These are phyloP conservation scores for Podaxis sp. DNA, from an alignment of 768 basidiomycete genomes.

Conservation along the genomic window DNA sequence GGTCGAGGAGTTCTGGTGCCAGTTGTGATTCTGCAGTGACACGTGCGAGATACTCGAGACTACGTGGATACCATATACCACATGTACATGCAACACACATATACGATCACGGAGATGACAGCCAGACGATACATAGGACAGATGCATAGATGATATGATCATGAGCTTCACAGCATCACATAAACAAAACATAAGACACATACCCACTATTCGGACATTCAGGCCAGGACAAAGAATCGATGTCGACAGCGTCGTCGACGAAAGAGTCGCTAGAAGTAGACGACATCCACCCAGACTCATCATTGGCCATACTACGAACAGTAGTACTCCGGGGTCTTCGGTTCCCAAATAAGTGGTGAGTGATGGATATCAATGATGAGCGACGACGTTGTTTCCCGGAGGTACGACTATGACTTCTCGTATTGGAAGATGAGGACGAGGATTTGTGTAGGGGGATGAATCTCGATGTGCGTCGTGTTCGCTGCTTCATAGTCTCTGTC, in stretches of 20 bases:
- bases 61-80: slow-evolving; percentile 4
- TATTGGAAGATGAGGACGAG: slow-evolving; percentile 24
- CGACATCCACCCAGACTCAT: slow-evolving; percentile 10
- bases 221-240: not conserved
- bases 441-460: slow-evolving; percentile 28
- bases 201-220: slow-evolving; percentile 12
- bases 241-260: not conserved
- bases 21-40: not conserved
- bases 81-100: not conserved
- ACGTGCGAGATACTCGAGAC: not conserved
- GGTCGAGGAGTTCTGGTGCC: slow-evolving; percentile 30
- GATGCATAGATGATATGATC: not conserved
- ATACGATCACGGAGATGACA: not conserved
- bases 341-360: not conserved
- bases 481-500: not conserved
- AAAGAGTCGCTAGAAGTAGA: slow-evolving; percentile 1
- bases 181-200: not conserved
- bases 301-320: not conserved
- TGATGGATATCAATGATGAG: slow-evolving; percentile 7
- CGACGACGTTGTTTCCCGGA: slow-evolving; percentile 8
- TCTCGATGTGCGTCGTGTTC: not conserved
- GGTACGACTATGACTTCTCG: slow-evolving; percentile 14
- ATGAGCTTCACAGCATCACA: not conserved
- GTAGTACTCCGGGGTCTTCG: slow-evolving; percentile 2
- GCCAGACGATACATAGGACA: not conserved